A percentile compares a stretch with the other conserved stretches of the same genome.
phyloP scores from a whole-genome alignment of 139 green algal genomes.

The Tetraselmis striata region DNA sequence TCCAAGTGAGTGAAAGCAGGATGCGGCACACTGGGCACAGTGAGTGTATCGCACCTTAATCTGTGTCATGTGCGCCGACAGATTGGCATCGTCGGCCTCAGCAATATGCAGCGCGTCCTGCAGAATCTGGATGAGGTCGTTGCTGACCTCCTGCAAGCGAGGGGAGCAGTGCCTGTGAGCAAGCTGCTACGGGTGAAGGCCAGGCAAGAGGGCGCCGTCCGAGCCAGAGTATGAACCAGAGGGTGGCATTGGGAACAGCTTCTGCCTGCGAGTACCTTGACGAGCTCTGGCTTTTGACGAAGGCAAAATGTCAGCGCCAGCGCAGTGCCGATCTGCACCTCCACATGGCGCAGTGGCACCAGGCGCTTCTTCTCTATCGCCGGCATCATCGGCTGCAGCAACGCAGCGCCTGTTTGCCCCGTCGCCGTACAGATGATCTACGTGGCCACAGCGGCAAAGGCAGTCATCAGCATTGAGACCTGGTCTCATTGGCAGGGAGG shows the following conservation, averaged over 20 bases:
- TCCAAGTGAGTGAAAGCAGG: no score
- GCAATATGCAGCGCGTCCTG: constrained; percentile 4
- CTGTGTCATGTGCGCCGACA: constrained; percentile 1
- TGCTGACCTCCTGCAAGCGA: background rate
- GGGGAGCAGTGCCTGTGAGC: no score
- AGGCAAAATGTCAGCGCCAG: constrained; percentile 1
- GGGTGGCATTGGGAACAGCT: no score
- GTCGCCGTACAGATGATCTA: constrained; percentile 5
- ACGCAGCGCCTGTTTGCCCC: background rate
- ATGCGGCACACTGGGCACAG: no score
- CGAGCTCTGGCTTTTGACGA: background rate
- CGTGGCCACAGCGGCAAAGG: no score
- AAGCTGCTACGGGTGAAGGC: no score
- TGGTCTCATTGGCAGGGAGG: no score
- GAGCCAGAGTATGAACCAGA: no score
- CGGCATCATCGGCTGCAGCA: background rate
- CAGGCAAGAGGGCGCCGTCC: no score
- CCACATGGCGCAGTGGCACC: constrained; percentile 3
- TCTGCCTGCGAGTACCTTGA: background rate
- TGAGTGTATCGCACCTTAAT: background rate
- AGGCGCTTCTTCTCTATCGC: constrained; percentile 6
- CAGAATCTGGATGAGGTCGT: constrained; percentile 5
- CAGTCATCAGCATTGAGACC: no score
- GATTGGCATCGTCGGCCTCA: constrained; percentile 5
- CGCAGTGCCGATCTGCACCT: constrained; percentile 7